A percentile compares a stretch with the other conserved stretches of the same genome.
These are phyloP conservation scores for Seiridium unicorne DNA, from an alignment of 2,329 filamentous ascomycete species.

Conservation along the genomic window DNA sequence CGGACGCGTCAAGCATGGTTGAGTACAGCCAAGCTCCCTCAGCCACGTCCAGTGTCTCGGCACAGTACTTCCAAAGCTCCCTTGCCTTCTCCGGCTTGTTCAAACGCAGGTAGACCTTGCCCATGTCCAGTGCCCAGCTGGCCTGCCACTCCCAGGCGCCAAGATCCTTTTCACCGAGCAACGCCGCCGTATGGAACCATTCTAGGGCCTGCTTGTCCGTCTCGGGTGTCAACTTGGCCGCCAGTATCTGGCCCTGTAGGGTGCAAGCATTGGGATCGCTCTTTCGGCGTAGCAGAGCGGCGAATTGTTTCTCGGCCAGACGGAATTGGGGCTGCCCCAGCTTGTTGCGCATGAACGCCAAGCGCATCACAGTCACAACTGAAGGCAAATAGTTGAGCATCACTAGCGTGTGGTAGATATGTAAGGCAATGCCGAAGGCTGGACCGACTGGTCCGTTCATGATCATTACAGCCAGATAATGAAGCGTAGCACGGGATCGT, in stretches of 20 bases:
- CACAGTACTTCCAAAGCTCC: conserved; percentile 20
- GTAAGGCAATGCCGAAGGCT: conserved; percentile 21
- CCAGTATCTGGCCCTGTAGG: conserved; percentile 28
- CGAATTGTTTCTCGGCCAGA: conserved; percentile 17
- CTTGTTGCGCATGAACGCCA: conserved; percentile 14
- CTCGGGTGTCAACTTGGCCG: conserved; percentile 9
- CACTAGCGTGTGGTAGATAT: conserved; percentile 33
- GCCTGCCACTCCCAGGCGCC: conserved; percentile 33
- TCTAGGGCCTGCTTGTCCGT: neutral
- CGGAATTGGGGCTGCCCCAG: conserved; percentile 17
- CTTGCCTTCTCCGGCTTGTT: conserved; percentile 19
- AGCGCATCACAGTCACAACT: conserved; percentile 28
- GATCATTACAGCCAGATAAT: conserved; percentile 29
- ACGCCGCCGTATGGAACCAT: conserved; percentile 7
- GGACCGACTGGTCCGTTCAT: conserved; percentile 5
- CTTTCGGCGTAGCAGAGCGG: conserved; percentile 5
- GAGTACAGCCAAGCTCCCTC: conserved; percentile 24
- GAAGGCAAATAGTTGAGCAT: conserved; percentile 32
- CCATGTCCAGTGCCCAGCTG: conserved; percentile 27
- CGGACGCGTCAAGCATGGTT: conserved; percentile 19
- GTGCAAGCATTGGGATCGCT: conserved; percentile 31
- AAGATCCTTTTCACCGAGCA: conserved; percentile 6
- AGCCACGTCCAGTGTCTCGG: conserved; percentile 28
- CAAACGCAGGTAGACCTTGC: conserved; percentile 20
- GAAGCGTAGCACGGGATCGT: conserved; percentile 23